Evolutionary conservation across 2,329 filamentous ascomycete species (phyloP), one percentile per base, ranked within the genome.

Genomic region (Penicillium brevicompactum): DNA sequence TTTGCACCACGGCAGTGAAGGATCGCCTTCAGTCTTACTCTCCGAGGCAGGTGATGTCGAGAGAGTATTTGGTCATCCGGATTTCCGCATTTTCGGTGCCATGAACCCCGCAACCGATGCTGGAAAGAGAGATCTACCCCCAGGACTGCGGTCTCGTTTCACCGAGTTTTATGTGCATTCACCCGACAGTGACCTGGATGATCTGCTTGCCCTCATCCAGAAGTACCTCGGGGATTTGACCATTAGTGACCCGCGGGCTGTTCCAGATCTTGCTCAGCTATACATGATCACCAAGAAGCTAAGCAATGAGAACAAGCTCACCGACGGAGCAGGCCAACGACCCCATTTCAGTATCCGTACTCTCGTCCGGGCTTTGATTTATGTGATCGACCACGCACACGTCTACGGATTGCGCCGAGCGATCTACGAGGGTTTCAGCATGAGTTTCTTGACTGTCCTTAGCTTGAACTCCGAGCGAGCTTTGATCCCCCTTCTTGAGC

Each of bases 81-180:
- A 96, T 61, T 99, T 99, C 72, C 87, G 94, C 38, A 90, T 99
- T 13, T 99, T 99, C 69, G 95, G 91, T 49, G 94, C 95, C 27
- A 99, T 99, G 94, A 99, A 99, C 68, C 94, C 94, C 30, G 94
- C 94, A 5, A 99, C 94, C 3, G 94, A 99, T 77, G 87, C 97
- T 53, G 94, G 95, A 57, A 99, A 99, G 76, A 88, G 93, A 53
- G 94, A 99, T 72, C 79, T 99, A 14, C 92, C 93, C 0, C 86
- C 90, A 51, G 92, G 93, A 1, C 85, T 97, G 42, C 84, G 93
- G 52, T 96, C 92, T 8, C 85, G 92, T 46, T 99, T 99, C 69
- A 97, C 94, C 0, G 94, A 99, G 73, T 81, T 99, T 21, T 99
- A 96, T 70, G 92, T 99, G 22, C 86, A 91, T 51, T 94, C 91